Evolutionary conservation across 495 filamentous ascomycete species (phyloP).

Genomic region (Podospora pseudopauciseta): DNA sequence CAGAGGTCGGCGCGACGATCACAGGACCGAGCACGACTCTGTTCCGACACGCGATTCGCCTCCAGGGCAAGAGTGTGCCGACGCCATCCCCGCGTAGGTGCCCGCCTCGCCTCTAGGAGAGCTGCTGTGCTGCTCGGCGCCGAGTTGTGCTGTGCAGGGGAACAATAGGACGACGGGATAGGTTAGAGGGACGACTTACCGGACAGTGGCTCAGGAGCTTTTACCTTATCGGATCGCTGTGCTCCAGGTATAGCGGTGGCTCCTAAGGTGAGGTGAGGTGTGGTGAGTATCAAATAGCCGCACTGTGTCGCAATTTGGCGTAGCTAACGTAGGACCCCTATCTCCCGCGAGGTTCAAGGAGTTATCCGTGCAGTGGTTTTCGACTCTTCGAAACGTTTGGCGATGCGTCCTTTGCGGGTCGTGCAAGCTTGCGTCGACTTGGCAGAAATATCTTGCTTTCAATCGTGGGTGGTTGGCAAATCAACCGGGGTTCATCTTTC

Average conservation of each 20-base stretch:
- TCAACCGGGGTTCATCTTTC: neutral
- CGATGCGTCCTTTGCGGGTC: conserved; percentile 9
- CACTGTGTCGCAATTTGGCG: neutral
- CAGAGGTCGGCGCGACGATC: conserved; percentile 11
- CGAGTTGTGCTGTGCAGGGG: neutral
- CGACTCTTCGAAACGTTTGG: conserved; percentile 13
- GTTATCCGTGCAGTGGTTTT: conserved; percentile 4
- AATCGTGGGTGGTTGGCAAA: conserved; percentile 7
- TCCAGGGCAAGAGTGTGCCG: neutral
- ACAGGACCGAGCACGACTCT: conserved; percentile 13
- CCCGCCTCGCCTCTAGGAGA: neutral
- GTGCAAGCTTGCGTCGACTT: conserved; percentile 19
- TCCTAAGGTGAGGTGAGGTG: neutral
- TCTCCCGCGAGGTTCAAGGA: neutral
- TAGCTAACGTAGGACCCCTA: neutral
- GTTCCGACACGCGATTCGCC: conserved; percentile 13
- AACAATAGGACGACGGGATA: neutral
- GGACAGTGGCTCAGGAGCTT: neutral
- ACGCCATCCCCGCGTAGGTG: neutral
- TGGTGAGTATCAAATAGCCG: neutral
- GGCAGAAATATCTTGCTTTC: conserved; percentile 3
- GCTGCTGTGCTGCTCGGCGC: neutral
- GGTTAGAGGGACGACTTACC: neutral
- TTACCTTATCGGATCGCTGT: neutral
- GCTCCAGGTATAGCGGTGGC: neutral